Evolutionary conservation across 129 eudicot genomes (phyloP).

Genomic region (Ambrosia artemisiifolia): DNA sequence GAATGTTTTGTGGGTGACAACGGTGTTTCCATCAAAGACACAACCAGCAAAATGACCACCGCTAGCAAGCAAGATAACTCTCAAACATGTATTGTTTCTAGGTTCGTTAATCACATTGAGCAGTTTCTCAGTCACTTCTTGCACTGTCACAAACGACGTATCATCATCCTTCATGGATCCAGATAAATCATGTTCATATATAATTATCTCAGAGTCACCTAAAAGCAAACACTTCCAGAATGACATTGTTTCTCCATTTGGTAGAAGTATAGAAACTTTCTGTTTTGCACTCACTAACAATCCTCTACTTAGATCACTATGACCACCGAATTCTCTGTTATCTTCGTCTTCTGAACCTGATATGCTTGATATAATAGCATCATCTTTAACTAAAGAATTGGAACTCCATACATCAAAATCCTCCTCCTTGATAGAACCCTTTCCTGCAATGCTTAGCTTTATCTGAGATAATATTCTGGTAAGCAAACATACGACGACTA

Average conservation of each 20-base stretch:
- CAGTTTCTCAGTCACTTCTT: conserved; percentile 59
- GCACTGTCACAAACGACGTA: conserved; percentile 32
- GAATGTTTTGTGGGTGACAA: conserved; percentile 81
- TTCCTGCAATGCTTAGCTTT: conserved; percentile 77
- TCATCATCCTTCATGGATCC: conserved; percentile 27
- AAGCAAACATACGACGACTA: conserved; percentile 12
- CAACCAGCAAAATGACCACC: conserved; percentile 97
- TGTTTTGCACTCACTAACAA: conserved; percentile 29
- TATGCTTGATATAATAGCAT: conserved; percentile 66
- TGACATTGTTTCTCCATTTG: conserved; percentile 53
- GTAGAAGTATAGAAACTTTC: conserved; percentile 50
- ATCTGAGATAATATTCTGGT: conserved; percentile 42
- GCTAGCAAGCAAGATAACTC: conserved; percentile 66
- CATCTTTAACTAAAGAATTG: conserved; percentile 48
- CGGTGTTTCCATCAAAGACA: conserved; percentile 76
- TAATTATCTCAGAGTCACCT: conserved; percentile 46
- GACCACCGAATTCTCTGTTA: conserved; percentile 26
- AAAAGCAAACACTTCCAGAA: conserved; percentile 61
- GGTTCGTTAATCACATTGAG: conserved; percentile 54
- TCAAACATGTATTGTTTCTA: conserved; percentile 53
- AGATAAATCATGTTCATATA: conserved; percentile 38
- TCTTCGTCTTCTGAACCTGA: conserved; percentile 80
- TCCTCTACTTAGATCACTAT: conserved; percentile 26
- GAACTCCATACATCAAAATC: conserved; percentile 64
- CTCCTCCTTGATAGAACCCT: conserved; percentile 58